Evolutionary conservation across 2,329 filamentous ascomycete species (phyloP), one percentile per base, ranked within the genome.

Genomic region (Calonectria leucothoes): DNA sequence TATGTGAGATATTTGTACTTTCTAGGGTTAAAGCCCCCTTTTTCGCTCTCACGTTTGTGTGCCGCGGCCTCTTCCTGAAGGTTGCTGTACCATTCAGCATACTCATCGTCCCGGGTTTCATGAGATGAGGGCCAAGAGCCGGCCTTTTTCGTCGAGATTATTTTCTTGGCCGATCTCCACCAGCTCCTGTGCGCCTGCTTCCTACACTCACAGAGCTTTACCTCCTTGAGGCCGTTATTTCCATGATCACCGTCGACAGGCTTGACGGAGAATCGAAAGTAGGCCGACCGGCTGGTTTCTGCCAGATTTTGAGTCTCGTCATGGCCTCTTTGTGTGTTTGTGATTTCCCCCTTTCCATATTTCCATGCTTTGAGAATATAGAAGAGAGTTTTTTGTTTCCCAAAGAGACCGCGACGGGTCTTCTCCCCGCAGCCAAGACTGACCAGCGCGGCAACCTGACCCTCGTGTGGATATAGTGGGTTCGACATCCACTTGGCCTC

Each of bases 401-500:
- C 51, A 55, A 55, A 55, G 15, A 55, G 27, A 1, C 51, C 51
- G n/a, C 17, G 29, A 20, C 29, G 29, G 33, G 27, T 23, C 29
- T 55, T 55, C 11, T 55, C 51, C 25, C 51, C 51, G 11, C 51
- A 55, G 4, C 51, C 51, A n/a, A 55, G 51, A 27, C 55, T 39
- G 14, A 61, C 33, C 17, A 61, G n/a, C 11, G 23, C 31, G 15
- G 55, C 33, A 25, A 61, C 33, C 14, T 39, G 31, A 10, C 55
- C 55, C 20, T 39, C n/a, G 8, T 27, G 55, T 14, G 55, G 55
- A 4, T 3, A 17, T 14, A 6, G 33, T 25, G 12, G 35, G 55
- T 66, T 66, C 6, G 63, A 37, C 63, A 66, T 66, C 63, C 63
- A 66, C 29, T 37, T 49, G 4, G 63, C 63, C 20, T 66, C 63